A percentile compares a stretch with the other conserved stretches of the same genome.
These are phyloP conservation scores for Galium porrigens DNA, from an alignment of 305 asterid species.

Conservation along the genomic window DNA sequence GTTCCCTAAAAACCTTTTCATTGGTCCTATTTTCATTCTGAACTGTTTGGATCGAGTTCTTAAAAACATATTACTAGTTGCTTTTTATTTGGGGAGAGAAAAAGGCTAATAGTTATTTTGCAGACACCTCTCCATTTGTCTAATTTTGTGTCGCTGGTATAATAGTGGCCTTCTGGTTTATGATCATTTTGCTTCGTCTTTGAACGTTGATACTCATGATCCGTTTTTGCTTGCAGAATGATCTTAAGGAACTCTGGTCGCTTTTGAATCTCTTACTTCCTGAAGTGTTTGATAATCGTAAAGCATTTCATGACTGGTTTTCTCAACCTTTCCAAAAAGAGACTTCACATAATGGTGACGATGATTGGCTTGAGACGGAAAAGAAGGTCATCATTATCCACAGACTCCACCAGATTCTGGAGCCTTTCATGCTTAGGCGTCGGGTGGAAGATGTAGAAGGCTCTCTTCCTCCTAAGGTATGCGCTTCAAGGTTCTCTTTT, in stretches of 20 bases:
- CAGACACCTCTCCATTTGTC: not conserved
- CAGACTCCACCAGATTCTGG: constrained; percentile 94
- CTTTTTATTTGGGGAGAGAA: not conserved
- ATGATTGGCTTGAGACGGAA: constrained; percentile 99
- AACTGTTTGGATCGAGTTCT: not conserved
- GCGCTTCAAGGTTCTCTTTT: constrained; percentile 12
- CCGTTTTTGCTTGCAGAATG: constrained; percentile 51
- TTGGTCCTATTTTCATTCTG: not conserved
- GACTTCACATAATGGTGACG: constrained; percentile 67
- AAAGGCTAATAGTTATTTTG: not conserved
- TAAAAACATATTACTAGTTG: not conserved
- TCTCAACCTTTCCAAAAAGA: constrained; percentile 96
- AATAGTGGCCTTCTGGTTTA: not conserved
- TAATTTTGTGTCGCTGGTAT: not conserved
- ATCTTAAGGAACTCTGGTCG: constrained; percentile 98
- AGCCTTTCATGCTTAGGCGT: constrained; percentile 99
- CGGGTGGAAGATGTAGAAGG: constrained; percentile 99
- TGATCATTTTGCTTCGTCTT: not conserved
- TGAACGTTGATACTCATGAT: constrained; percentile 1
- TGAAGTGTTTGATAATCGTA: constrained; percentile 89
- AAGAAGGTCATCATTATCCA: constrained; percentile 96
- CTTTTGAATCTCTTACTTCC: constrained; percentile 91
- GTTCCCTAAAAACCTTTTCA: not conserved
- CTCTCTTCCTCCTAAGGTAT: constrained; percentile 98
- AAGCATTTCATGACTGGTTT: constrained; percentile 99